Base-by-base conservation (phyloP, 2,329 filamentous ascomycete genomes). In the Elsinoe necatrix region DNA sequence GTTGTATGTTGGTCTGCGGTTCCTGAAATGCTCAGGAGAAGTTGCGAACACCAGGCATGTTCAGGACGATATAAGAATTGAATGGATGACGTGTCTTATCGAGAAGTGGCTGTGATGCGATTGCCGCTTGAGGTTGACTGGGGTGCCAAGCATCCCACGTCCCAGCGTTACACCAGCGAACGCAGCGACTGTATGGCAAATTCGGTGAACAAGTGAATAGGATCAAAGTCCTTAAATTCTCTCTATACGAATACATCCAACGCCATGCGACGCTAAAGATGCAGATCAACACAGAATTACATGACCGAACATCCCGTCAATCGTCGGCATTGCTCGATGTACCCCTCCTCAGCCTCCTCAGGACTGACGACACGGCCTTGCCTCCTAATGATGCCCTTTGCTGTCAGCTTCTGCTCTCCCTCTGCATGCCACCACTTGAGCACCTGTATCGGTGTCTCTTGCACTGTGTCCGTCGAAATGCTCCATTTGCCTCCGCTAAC, bases 381-480 rank as follows among this genome's bases (percentile, higher is more conserved):
- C 63, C 78, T 84, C 64, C 85, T 80, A 64, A 86, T 82, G 18
- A 88, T 73, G 0, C 93, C 93, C 18, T 80, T 84, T 7, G 96
- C 78, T 60, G 80, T 86, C 56, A 98, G 77, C 48, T 75, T 83
- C 72, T 97, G 92, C 63, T 90, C 83, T 1, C 92, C 93, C 57
- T 86, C 85, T 0, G 82, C 82, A 72, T 98, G 91, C 91, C 92
- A 96, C 93, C 93, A 98, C 63, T 82, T 82, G 61, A 98, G 73
- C 73, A 96, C 92, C 59, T 89, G 75, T 54, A 58, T 54, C 63
- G 82, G 74, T 4, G 82, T 82, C 41, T 67, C 64, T 60, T 87
- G 81, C 7, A 82, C 79, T 57, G 90, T 86, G 59, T 90, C 84
- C 4, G 76, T 80, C 62, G 82, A 83, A 59, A 97, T 89, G 63